Base-by-base conservation (phyloP, 768 basidiomycete genomes). In the Boletus rubropictus region DNA sequence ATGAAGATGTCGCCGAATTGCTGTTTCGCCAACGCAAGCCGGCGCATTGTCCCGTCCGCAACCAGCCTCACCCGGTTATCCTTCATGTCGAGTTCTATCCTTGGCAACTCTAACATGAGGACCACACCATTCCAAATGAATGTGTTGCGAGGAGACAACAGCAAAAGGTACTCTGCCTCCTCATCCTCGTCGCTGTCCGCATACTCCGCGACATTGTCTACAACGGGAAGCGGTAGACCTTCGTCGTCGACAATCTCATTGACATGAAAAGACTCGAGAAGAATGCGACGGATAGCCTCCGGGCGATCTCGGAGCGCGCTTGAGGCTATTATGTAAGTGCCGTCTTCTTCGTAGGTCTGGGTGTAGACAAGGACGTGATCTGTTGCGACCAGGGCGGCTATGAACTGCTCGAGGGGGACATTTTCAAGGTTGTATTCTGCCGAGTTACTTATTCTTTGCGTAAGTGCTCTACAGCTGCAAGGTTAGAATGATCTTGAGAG, bases 321-420 rank as follows among this genome's bases (percentile, higher is more conserved):
- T 14, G 89, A 82, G 7, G 89, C 95, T 45, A 99, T 74, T 51
- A 98, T 81, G 62, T 97, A 99, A 10, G 85, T 81, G 5, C 91
- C 92, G n/a, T 95, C 85, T 56, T 86, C 82, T 65, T 95, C 92
- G 63, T 86, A 86, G 7, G 70, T 67, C 50, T 84, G 80, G 2
- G 95, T 96, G 66, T 96, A 95, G 37, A 99, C 89, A 48, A 99
- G 81, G 68, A 93, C 86, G 64, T 98, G 94, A 53, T 89, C 91
- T 7, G 90, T 84, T 27, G 84, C 80, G 18, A 88, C 81, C 7
- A 99, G 75, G 10, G 77, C 74, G 20, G 81, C 72, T 44, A 98
- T 86, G 65, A 95, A 87, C n/a, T 75, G 73, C 42, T 87, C 86
- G 48, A 94, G 70, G 35, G 84, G 74, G 31, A 84, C 70, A 45